Evolutionary conservation across 2,329 filamentous ascomycete species (phyloP), one percentile per base, ranked within the genome.

Genomic region (Beauveria medogensis): DNA sequence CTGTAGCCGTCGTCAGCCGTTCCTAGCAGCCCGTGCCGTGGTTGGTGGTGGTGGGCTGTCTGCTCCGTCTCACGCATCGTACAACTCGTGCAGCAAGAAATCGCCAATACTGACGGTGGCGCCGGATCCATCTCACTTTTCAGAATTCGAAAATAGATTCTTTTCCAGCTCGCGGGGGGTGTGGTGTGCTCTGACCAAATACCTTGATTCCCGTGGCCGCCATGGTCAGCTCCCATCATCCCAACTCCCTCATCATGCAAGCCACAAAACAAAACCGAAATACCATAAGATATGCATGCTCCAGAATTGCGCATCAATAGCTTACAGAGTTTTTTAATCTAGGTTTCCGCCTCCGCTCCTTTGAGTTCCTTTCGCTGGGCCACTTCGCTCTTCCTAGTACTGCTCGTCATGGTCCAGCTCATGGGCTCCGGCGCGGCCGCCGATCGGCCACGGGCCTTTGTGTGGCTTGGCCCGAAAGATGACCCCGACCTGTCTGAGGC

Each of bases 401-500:
- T 60, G 3, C 41, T 50, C 30, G 51, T 43, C 22, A 60, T 60
- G 58, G 48, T 52, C 18, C 58, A 43, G 22, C 18, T 60, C 44
- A 43, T 55, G 30, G 51, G 30, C n/a, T 40, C 58, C 22, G 58
- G 20, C n/a, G 58, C 58, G 22, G 58, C 58, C 18, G 54, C 54
- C 5, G 10, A 22, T 10, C 54, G 47, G 20, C 60, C 60, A 2
- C 18, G 34, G 12, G 60, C 60, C 10, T 55, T 69, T 6, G 67
- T 69, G 18, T 69, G 68, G 58, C 65, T 65, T 20, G 65, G 66
- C 7, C 62, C 64, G 1, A 58, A 62, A 1, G 61, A 65, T 5
- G 65, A 63, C 46, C 55, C 64, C 16, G 64, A 64, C 37, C 65
- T 66, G 41, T 60, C 62, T n/a, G 61, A 63, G 22, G 61, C 64